These are phyloP conservation scores for Herpetospermum pedunculosum DNA, from an alignment of 306 rosid genomes.

Conservation along the genomic window DNA sequence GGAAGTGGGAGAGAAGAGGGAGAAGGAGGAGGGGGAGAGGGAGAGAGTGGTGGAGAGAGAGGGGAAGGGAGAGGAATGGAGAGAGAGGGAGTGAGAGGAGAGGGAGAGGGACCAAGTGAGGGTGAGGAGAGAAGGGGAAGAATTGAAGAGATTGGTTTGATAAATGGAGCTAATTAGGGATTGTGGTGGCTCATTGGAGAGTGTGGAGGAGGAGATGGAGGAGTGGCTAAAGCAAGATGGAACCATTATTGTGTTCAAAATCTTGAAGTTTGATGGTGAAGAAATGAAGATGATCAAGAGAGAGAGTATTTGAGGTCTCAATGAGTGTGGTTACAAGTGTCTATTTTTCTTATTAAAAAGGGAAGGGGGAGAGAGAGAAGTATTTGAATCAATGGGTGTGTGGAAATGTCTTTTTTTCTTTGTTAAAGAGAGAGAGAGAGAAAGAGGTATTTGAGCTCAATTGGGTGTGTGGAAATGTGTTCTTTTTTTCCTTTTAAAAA, in stretches of 20 bases:
- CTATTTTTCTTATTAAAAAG: background rate
- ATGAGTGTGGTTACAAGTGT: background rate
- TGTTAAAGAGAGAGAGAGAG: background rate
- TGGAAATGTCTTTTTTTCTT: background rate
- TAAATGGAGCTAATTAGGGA: slow-evolving; percentile 45
- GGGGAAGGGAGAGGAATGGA: slow-evolving; percentile 24
- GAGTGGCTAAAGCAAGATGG: slow-evolving; percentile 74
- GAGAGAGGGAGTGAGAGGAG: slow-evolving; percentile 45
- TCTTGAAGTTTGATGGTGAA: background rate
- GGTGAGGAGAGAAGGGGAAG: slow-evolving; percentile 35
- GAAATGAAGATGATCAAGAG: background rate
- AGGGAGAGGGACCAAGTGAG: slow-evolving; percentile 60
- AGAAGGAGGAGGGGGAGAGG: slow-evolving; percentile 45
- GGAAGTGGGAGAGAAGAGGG: slow-evolving; percentile 44
- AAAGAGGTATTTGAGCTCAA: background rate
- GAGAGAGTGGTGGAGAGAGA: slow-evolving; percentile 48
- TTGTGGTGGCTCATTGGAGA: slow-evolving; percentile 31
- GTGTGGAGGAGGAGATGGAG: slow-evolving; percentile 32
- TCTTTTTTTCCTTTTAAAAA: background rate
- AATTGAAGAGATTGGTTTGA: slow-evolving; percentile 50
- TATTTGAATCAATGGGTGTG: background rate
- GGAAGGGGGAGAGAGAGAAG: background rate
- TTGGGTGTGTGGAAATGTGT: background rate
- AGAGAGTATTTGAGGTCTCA: background rate
- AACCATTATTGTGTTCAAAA: slow-evolving; percentile 32